Percentiles rank a stretch among this genome's conserved stretches.
Conservation (phyloP, 257 asterid species). For the Eustoma russellianum region DNA sequence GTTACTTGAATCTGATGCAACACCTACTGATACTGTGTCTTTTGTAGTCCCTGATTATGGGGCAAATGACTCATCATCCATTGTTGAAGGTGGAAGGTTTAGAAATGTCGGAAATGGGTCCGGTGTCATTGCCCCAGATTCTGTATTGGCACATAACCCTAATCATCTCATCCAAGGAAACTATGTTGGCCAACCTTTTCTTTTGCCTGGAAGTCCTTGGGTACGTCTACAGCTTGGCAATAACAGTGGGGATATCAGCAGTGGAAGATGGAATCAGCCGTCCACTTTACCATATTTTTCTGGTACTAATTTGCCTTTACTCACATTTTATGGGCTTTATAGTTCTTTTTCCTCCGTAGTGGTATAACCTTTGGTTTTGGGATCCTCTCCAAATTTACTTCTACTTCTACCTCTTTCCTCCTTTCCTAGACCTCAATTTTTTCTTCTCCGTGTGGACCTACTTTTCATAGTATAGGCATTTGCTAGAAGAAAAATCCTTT, state of each 20-base stretch:
- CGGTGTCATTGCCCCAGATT: slow-evolving; percentile 32
- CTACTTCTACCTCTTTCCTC: neutral
- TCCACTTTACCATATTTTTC: slow-evolving; percentile 29
- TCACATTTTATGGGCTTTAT: neutral
- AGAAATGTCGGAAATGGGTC: slow-evolving; percentile 40
- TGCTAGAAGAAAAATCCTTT: no score
- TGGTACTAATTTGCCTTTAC: slow-evolving; percentile 33
- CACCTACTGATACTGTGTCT: slow-evolving; percentile 19
- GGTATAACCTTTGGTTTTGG: no score
- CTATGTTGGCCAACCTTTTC: slow-evolving; percentile 46
- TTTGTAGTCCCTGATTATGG: slow-evolving; percentile 23
- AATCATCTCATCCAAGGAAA: slow-evolving; percentile 46
- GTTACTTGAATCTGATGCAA: slow-evolving; percentile 30
- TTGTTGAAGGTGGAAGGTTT: slow-evolving; percentile 22
- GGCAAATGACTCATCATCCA: slow-evolving; percentile 26
- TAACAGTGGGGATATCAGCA: slow-evolving; percentile 39
- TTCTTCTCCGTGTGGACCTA: no score
- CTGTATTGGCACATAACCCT: slow-evolving; percentile 29
- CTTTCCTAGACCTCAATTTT: no score
- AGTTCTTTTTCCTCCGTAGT: no score
- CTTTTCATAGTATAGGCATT: no score
- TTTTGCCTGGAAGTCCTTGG: slow-evolving; percentile 54
- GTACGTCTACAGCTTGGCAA: slow-evolving; percentile 36
- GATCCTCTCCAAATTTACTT: neutral
- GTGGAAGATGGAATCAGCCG: slow-evolving; percentile 55